phyloP scores from a whole-genome alignment of 2,329 filamentous ascomycete species.

The Raffaelea albimanens region DNA sequence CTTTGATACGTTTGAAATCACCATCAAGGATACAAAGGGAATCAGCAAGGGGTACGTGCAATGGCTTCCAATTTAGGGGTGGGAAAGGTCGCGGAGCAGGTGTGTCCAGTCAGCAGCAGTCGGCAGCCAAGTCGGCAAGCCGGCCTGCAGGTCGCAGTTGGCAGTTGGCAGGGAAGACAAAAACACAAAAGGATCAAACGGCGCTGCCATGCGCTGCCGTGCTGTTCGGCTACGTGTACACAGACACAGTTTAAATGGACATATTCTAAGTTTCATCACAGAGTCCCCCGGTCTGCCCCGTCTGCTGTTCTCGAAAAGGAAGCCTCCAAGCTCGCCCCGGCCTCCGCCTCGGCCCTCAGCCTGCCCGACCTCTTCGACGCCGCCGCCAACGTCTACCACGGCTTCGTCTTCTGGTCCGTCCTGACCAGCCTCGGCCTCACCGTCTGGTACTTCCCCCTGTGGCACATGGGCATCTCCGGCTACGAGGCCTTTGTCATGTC shows the following conservation, averaged over 20 bases:
- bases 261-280: constrained; percentile 33
- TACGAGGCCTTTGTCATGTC: constrained; percentile 86
- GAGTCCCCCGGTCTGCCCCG: constrained; percentile 36
- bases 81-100: too few relatives aligned
- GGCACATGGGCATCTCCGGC: constrained; percentile 98
- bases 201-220: too few relatives aligned
- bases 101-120: too few relatives aligned
- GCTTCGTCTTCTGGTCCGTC: constrained; percentile 93
- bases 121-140: too few relatives aligned
- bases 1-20: constrained; percentile 80
- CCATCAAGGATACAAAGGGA: constrained; percentile 82
- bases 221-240: not conserved
- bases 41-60: constrained; percentile 96
- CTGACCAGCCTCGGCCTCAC: constrained; percentile 80
- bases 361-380: constrained; percentile 69
- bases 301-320: constrained; percentile 52
- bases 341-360: constrained; percentile 69
- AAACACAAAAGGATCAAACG: too few relatives aligned
- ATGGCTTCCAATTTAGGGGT: constrained; percentile 78
- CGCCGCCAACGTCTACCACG: constrained; percentile 82
- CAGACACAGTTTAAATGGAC: constrained; percentile 4
- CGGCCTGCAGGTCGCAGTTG: too few relatives aligned
- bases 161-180: too few relatives aligned
- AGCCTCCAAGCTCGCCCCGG: constrained; percentile 66
- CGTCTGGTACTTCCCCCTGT: constrained; percentile 97